Evolutionary conservation across 2,329 filamentous ascomycete species (phyloP).

Genomic region (Epichloe festucae): DNA sequence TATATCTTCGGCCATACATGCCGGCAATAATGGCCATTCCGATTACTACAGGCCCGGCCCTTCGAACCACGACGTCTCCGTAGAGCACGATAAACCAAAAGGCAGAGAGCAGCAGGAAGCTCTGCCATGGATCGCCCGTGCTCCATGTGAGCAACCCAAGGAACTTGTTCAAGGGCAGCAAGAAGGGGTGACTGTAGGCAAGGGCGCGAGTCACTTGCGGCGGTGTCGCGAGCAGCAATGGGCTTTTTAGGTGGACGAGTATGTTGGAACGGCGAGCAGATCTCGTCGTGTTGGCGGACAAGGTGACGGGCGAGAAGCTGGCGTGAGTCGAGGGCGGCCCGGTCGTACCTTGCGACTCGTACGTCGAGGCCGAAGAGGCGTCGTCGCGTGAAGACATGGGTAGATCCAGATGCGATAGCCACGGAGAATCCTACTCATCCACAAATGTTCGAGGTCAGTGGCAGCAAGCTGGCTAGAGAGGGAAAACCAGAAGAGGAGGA

Average conservation of each 20-base stretch:
- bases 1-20: slow-evolving; percentile 87
- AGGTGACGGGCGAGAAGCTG: slow-evolving; percentile 74
- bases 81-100: slow-evolving; percentile 87
- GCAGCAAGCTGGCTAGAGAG: not conserved
- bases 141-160: slow-evolving; percentile 88
- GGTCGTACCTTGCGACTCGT: slow-evolving; percentile 19
- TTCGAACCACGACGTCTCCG: slow-evolving; percentile 68
- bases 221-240: slow-evolving; percentile 80
- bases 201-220: slow-evolving; percentile 88
- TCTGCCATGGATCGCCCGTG: slow-evolving; percentile 88
- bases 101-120: slow-evolving; percentile 70
- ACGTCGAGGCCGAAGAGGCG: slow-evolving; percentile 20
- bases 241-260: slow-evolving; percentile 96
- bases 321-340: slow-evolving; percentile 61
- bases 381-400: slow-evolving; percentile 28
- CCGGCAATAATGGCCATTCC: slow-evolving; percentile 70
- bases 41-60: slow-evolving; percentile 71
- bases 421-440: slow-evolving; percentile 28
- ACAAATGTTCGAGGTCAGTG: slow-evolving; percentile 1
- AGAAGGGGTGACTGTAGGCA: slow-evolving; percentile 90
- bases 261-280: slow-evolving; percentile 71
- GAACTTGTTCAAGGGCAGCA: slow-evolving; percentile 76
- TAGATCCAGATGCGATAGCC: slow-evolving; percentile 33
- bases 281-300: slow-evolving; percentile 50
- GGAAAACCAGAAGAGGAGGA: not conserved